Conservation (phyloP, 2,329 filamentous ascomycete species). For the Xylariaceae sp. region DNA sequence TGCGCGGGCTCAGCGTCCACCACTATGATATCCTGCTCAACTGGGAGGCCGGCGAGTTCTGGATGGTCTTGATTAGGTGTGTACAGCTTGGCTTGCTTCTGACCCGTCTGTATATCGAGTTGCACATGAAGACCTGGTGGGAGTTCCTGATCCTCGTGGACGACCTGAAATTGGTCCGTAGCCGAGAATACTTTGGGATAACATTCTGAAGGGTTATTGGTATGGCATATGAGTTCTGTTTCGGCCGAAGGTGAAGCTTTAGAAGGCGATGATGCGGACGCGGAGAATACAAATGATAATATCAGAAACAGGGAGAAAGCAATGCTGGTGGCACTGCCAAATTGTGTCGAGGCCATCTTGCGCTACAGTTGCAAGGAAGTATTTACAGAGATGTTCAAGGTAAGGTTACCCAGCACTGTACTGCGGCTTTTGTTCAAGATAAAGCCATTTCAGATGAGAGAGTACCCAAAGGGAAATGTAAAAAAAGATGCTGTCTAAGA, state of each 20-base stretch:
- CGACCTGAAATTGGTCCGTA: constrained; percentile 61
- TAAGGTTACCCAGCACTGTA: no score
- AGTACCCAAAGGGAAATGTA: no score
- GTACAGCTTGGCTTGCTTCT: constrained; percentile 65
- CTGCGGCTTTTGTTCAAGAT: no score
- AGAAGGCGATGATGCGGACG: constrained; percentile 31
- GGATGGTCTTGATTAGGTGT: constrained; percentile 51
- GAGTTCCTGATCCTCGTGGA: constrained; percentile 64
- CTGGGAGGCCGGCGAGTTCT: constrained; percentile 48
- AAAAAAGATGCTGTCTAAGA: not conserved
- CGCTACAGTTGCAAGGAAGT: no score
- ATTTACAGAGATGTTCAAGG: no score
- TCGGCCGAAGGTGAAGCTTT: constrained; percentile 37
- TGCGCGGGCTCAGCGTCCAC: constrained; percentile 47
- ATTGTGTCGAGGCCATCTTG: constrained; percentile 20
- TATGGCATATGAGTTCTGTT: constrained; percentile 64
- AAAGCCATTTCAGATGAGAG: no score
- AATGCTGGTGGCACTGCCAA: constrained; percentile 14
- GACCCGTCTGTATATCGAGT: constrained; percentile 61
- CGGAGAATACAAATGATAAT: constrained; percentile 19
- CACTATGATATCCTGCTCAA: constrained; percentile 52
- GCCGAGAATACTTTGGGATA: constrained; percentile 64
- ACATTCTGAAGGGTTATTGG: constrained; percentile 57
- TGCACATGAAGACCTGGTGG: constrained; percentile 65
- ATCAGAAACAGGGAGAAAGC: constrained; percentile 16